Conservation (phyloP, 169 alveolate genomes). For the Toxoplasma gondii region DNA sequence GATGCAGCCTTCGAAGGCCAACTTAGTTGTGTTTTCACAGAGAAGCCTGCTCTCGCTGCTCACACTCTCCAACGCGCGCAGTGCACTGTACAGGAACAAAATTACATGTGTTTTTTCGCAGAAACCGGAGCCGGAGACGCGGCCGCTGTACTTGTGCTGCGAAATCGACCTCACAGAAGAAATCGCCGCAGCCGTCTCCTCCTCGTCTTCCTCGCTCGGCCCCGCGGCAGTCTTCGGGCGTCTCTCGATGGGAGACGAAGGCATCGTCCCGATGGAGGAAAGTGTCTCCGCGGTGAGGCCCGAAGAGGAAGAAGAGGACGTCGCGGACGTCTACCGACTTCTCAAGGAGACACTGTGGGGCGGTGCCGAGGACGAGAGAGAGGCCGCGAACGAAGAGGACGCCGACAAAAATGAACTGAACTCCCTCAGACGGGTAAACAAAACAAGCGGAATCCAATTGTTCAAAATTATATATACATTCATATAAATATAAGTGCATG, state of each 20-base stretch:
- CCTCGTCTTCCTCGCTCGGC: conserved; percentile 1
- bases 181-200: conserved; percentile 22
- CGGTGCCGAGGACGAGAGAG: neutral
- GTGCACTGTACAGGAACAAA: too few species aligned
- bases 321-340: neutral
- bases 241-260: conserved; percentile 36
- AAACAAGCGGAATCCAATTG: neutral
- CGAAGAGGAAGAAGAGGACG: neutral
- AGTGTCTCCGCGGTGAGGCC: neutral
- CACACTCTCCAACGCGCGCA: too few species aligned
- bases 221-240: conserved; percentile 25
- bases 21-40: too few species aligned
- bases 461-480: too few species aligned
- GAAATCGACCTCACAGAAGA: conserved; percentile 24
- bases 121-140: neutral
- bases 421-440: neutral
- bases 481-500: too few species aligned
- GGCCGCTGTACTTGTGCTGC: conserved; percentile 26
- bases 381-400: neutral
- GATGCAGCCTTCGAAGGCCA: too few species aligned
- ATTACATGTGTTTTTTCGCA: neutral
- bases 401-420: neutral
- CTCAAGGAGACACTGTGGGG: conserved; percentile 38
- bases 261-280: conserved; percentile 27
- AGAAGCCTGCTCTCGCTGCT: too few species aligned